A percentile compares a stretch with the other conserved stretches of the same genome.
Conservation (phyloP, 73 alveolate species). For the Paramecium pentaurelia region DNA sequence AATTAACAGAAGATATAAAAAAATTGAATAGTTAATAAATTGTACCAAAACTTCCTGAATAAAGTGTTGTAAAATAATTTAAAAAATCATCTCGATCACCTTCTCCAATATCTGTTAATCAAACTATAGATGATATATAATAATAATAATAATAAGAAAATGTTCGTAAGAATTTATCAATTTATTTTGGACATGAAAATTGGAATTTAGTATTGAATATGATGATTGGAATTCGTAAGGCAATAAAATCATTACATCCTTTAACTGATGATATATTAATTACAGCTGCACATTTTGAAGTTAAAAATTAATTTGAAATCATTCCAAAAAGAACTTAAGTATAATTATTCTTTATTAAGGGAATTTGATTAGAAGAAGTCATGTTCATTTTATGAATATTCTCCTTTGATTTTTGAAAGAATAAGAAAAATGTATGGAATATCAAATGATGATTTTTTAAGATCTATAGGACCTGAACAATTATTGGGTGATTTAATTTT, state of each 20-base stretch:
- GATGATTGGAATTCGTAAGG: constrained; percentile 91
- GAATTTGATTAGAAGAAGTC: constrained; percentile 64
- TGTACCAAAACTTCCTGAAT: neutral
- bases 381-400: constrained; percentile 81
- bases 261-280: constrained; percentile 56
- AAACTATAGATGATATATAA: neutral
- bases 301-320: constrained; percentile 71
- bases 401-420: constrained; percentile 75
- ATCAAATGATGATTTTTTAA: constrained; percentile 64
- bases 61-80: neutral
- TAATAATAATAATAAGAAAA: neutral
- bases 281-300: constrained; percentile 70
- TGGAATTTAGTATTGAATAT: constrained; percentile 85
- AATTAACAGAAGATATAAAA: neutral
- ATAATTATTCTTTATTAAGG: neutral
- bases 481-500: constrained; percentile 70
- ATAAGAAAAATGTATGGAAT: constrained; percentile 70
- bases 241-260: constrained; percentile 80
- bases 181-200: constrained; percentile 85
- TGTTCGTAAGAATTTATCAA: constrained; percentile 43
- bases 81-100: neutral
- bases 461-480: constrained; percentile 75
- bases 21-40: neutral
- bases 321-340: constrained; percentile 73
- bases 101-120: neutral